Conservation (phyloP, 805 yeast species). For the Cyberlindnera xishuangbannaensis region DNA sequence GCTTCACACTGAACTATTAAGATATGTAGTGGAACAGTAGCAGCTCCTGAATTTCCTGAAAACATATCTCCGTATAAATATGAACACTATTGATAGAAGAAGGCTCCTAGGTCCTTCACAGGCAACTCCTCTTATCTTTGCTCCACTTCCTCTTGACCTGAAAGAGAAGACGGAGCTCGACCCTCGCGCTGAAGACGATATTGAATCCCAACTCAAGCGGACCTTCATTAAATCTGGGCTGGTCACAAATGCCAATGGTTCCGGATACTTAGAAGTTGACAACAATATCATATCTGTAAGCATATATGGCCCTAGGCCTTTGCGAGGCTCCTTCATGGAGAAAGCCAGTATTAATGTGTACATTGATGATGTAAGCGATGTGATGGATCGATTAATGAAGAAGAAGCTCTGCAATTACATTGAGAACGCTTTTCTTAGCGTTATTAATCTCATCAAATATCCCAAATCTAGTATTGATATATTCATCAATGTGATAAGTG, state of each 20-base stretch:
- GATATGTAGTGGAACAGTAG: no score
- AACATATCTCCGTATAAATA: no score
- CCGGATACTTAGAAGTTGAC: slow-evolving; percentile 69
- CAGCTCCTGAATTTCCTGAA: no score
- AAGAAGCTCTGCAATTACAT: slow-evolving; percentile 39
- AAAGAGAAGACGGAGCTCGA: slow-evolving; percentile 9
- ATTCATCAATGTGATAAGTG: slow-evolving; percentile 58
- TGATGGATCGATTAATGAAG: slow-evolving; percentile 29
- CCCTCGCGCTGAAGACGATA: slow-evolving; percentile 18
- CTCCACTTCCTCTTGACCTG: slow-evolving; percentile 18
- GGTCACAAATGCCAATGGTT: slow-evolving; percentile 72
- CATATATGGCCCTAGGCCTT: slow-evolving; percentile 88
- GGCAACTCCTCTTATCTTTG: slow-evolving; percentile 47
- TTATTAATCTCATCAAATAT: slow-evolving; percentile 53
- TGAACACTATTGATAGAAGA: slow-evolving; percentile 55
- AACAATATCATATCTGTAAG: slow-evolving; percentile 45
- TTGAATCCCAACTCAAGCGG: slow-evolving; percentile 27
- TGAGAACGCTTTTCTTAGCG: slow-evolving; percentile 32
- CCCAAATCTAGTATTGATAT: slow-evolving; percentile 89
- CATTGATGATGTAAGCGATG: slow-evolving; percentile 31
- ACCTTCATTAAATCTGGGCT: slow-evolving; percentile 60
- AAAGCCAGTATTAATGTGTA: slow-evolving; percentile 59
- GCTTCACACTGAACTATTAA: no score
- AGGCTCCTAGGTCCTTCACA: slow-evolving; percentile 78
- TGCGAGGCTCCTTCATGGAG: slow-evolving; percentile 63